These are phyloP conservation scores for Calonectria honghensis DNA, from an alignment of 2,329 filamentous ascomycete genomes.

Conservation along the genomic window DNA sequence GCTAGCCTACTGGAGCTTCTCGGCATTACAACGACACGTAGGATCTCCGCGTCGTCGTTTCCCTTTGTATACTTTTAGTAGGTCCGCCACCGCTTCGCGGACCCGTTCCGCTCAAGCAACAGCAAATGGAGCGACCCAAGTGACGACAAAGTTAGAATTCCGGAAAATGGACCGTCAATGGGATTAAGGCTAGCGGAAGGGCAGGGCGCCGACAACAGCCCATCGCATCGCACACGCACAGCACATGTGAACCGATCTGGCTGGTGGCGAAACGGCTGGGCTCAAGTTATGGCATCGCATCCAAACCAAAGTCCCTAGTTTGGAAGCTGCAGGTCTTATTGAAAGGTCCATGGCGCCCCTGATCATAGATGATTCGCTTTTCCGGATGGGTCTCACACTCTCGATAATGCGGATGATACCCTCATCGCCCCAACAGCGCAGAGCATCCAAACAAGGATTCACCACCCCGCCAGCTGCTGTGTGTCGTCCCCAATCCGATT, in stretches of 20 bases:
- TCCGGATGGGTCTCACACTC: background rate
- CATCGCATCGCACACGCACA: background rate
- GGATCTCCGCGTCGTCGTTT: background rate
- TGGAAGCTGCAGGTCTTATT: background rate
- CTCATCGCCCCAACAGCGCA: background rate
- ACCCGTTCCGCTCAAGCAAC: background rate
- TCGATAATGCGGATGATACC: background rate
- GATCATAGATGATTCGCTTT: background rate
- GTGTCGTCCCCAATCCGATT: background rate
- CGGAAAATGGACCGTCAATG: background rate
- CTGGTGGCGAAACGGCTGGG: background rate
- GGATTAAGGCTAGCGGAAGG: background rate
- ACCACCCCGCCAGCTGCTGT: background rate
- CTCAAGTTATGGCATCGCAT: background rate
- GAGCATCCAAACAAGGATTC: background rate
- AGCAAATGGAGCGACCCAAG: background rate
- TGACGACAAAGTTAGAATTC: background rate
- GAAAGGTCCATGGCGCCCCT: background rate
- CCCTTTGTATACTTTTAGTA: background rate
- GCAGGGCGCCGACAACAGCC: background rate
- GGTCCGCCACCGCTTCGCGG: background rate
- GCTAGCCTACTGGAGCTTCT: background rate
- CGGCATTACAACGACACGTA: background rate
- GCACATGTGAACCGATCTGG: background rate
- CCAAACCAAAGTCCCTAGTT: constrained; percentile 1